Evolutionary conservation across 2,329 filamentous ascomycete genomes (phyloP).

Genomic region (Clarireedia paspali): DNA sequence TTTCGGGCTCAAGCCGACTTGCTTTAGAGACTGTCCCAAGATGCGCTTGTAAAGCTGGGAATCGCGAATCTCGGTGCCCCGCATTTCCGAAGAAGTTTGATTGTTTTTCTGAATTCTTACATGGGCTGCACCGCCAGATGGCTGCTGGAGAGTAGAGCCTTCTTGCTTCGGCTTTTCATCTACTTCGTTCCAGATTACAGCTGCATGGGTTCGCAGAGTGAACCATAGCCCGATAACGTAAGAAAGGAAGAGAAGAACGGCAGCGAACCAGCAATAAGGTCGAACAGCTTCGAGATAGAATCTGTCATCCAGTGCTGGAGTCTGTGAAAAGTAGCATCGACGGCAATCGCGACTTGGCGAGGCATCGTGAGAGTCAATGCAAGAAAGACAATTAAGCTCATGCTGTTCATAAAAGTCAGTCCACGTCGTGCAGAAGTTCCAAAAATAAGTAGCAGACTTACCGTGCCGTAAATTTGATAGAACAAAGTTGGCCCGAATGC

Average conservation of each 20-base stretch:
- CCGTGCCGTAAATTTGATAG: constrained; percentile 95
- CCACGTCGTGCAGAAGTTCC: not conserved
- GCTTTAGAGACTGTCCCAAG: constrained; percentile 79
- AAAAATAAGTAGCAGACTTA: constrained; percentile 33
- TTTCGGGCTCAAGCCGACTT: constrained; percentile 60
- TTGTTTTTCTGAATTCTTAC: constrained; percentile 18
- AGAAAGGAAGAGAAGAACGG: constrained; percentile 77
- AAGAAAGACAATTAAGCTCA: constrained; percentile 77
- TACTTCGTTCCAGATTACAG: constrained; percentile 90
- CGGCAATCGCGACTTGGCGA: constrained; percentile 63
- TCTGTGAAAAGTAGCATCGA: constrained; percentile 89
- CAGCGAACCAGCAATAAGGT: constrained; percentile 87
- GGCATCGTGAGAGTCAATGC: constrained; percentile 39
- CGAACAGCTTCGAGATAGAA: constrained; percentile 89
- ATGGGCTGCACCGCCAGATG: constrained; percentile 16
- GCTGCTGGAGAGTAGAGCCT: constrained; percentile 27
- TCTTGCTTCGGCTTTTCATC: constrained; percentile 69
- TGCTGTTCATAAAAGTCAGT: constrained; percentile 49
- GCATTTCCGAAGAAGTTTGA: constrained; percentile 14
- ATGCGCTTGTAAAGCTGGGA: constrained; percentile 90
- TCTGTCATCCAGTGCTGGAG: constrained; percentile 71
- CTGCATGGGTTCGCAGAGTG: constrained; percentile 89
- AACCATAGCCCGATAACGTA: constrained; percentile 94
- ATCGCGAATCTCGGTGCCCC: constrained; percentile 64
- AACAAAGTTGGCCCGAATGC: constrained; percentile 94